A percentile compares a stretch with the other conserved stretches of the same genome.
phyloP scores from a whole-genome alignment of 106 monocot genomes.

The Dendrobium nobile region DNA sequence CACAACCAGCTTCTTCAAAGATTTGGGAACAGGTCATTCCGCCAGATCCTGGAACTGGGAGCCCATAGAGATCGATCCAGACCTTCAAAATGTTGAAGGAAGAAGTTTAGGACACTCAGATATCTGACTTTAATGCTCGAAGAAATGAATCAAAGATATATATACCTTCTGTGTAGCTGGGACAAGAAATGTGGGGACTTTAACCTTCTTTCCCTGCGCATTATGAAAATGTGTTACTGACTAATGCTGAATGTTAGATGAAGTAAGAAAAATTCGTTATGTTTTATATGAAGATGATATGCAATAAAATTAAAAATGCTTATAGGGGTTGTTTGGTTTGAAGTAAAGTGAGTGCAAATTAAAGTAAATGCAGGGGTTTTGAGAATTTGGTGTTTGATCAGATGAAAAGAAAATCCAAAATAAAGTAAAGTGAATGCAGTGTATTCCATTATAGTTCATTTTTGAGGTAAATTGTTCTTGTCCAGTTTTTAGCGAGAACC shows the following conservation, averaged over 20 bases:
- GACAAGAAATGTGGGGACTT: slow-evolving; percentile 86
- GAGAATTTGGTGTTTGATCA: too few species aligned
- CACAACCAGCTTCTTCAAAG: slow-evolving; percentile 86
- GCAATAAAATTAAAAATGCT: neutral
- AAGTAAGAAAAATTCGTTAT: neutral
- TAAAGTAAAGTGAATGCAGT: too few species aligned
- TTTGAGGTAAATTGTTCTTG: too few species aligned
- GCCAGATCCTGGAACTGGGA: slow-evolving; percentile 73
- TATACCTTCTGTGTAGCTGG: slow-evolving; percentile 90
- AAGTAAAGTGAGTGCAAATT: too few species aligned
- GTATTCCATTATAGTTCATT: too few species aligned
- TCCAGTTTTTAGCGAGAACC: too few species aligned
- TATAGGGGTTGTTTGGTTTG: neutral
- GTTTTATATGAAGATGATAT: neutral
- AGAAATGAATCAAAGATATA: neutral
- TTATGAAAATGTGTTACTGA: neutral
- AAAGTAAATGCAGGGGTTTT: too few species aligned
- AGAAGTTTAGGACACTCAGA: neutral
- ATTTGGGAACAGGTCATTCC: slow-evolving; percentile 91
- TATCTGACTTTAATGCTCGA: neutral
- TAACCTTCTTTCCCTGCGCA: slow-evolving; percentile 64
- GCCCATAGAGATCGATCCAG: slow-evolving; percentile 76
- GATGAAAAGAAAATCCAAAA: too few species aligned
- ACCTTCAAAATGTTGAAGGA: slow-evolving; percentile 32
- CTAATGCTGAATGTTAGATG: neutral